These are phyloP conservation scores for Tuber aestivum DNA, from an alignment of 495 filamentous ascomycete genomes.

Conservation along the genomic window DNA sequence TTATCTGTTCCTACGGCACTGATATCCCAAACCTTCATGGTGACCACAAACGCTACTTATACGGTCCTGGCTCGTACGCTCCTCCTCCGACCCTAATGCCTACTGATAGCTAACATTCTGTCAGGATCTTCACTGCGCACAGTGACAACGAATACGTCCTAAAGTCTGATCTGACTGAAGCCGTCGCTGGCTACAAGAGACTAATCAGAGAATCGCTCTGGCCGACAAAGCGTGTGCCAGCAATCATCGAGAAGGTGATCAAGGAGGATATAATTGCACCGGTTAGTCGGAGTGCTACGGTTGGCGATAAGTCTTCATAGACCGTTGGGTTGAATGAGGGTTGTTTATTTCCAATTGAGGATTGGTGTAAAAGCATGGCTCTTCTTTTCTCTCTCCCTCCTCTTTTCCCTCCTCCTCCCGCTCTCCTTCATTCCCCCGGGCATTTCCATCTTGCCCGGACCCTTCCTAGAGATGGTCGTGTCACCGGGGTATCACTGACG, in stretches of 20 bases:
- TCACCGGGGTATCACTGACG: not conserved
- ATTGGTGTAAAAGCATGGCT: not conserved
- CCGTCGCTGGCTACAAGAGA: conserved; percentile 65
- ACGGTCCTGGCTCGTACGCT: conserved; percentile 65
- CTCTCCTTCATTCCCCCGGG: not conserved
- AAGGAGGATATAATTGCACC: conserved; percentile 12
- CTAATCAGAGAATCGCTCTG: conserved; percentile 59
- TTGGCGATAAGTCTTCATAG: conserved; percentile 12
- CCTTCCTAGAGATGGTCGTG: not conserved
- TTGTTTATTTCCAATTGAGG: not conserved
- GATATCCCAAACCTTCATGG: conserved; percentile 73
- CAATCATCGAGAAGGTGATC: conserved; percentile 30
- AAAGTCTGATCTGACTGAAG: conserved; percentile 60
- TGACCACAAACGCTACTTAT: conserved; percentile 74
- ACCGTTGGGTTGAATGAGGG: not conserved
- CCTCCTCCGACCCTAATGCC: not conserved
- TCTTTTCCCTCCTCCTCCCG: too few relatives aligned
- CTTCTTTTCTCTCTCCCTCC: not conserved
- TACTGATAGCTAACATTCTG: conserved; percentile 1
- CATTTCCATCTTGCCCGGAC: not conserved
- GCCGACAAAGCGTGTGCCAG: conserved; percentile 41
- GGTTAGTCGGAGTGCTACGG: conserved; percentile 17
- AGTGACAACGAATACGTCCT: conserved; percentile 74
- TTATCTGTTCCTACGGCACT: conserved; percentile 84
- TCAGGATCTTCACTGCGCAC: conserved; percentile 74